phyloP scores from a whole-genome alignment of 2,329 filamentous ascomycete species.

The Zasmidium cellare region DNA sequence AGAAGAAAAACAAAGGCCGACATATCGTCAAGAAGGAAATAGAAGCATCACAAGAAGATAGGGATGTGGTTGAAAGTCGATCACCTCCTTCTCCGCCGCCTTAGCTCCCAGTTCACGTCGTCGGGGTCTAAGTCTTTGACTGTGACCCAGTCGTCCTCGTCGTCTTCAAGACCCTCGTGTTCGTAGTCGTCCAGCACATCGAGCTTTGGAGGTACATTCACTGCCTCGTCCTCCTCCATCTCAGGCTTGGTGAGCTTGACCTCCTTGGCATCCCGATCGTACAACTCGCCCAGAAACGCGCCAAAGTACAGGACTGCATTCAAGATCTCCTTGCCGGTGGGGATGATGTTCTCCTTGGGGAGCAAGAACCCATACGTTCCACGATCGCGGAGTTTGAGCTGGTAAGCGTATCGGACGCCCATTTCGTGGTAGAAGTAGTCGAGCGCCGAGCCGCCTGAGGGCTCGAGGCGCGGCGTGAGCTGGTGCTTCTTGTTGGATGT shows the following conservation, averaged over 20 bases:
- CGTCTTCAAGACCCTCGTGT: slow-evolving; percentile 8
- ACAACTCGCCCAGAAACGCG: slow-evolving; percentile 65
- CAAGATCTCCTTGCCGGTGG: slow-evolving; percentile 74
- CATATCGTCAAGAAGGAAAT: not conserved
- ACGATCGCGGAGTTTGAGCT: slow-evolving; percentile 90
- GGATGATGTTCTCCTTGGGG: slow-evolving; percentile 81
- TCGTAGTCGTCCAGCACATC: not conserved
- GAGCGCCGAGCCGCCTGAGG: slow-evolving; percentile 78
- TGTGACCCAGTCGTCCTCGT: slow-evolving; percentile 13
- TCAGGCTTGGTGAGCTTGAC: slow-evolving; percentile 14
- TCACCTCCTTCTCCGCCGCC: slow-evolving; percentile 18
- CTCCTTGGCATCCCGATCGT: slow-evolving; percentile 27
- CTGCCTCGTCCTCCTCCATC: not conserved
- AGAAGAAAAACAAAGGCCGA: no score
- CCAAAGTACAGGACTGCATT: slow-evolving; percentile 82
- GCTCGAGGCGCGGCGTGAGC: slow-evolving; percentile 62
- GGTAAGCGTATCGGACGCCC: slow-evolving; percentile 79
- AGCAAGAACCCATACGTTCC: slow-evolving; percentile 93
- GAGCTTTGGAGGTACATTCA: not conserved
- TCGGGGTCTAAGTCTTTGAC: slow-evolving; percentile 16
- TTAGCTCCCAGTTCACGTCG: slow-evolving; percentile 19
- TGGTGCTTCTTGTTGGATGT: slow-evolving; percentile 34
- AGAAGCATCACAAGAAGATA: not conserved
- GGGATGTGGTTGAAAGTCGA: not conserved
- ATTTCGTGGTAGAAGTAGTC: slow-evolving; percentile 96